Evolutionary conservation across 2,329 filamentous ascomycete species (phyloP).

Genomic region (Trichoderma oligosporum): DNA sequence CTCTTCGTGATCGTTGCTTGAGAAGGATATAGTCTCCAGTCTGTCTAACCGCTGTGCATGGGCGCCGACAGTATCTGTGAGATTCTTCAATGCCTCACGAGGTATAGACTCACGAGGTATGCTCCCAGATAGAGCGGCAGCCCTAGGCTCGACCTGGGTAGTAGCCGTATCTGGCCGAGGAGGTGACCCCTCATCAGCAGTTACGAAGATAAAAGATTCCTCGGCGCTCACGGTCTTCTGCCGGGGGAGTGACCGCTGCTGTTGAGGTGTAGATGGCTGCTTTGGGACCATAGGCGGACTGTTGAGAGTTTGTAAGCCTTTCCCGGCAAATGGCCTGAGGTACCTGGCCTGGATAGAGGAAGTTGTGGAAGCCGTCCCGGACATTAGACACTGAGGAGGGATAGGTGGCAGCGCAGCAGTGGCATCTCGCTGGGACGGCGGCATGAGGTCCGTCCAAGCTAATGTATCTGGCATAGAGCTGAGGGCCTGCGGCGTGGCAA

Average conservation of each 20-base stretch:
- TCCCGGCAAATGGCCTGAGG: slow-evolving; percentile 53
- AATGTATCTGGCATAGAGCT: slow-evolving; percentile 54
- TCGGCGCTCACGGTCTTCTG: slow-evolving; percentile 22
- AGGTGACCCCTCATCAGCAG: slow-evolving; percentile 21
- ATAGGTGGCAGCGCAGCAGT: slow-evolving; percentile 41
- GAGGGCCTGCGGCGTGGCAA: slow-evolving; percentile 30
- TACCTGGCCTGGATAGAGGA: slow-evolving; percentile 50
- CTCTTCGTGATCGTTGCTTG: slow-evolving; percentile 62
- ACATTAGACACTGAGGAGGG: slow-evolving; percentile 49
- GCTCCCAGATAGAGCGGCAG: neutral
- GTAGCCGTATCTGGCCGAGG: slow-evolving; percentile 24
- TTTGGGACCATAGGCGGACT: slow-evolving; percentile 26
- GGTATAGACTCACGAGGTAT: slow-evolving; percentile 24
- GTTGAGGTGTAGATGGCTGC: neutral
- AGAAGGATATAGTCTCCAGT: slow-evolving; percentile 68
- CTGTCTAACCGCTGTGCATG: slow-evolving; percentile 64
- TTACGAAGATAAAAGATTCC: slow-evolving; percentile 28
- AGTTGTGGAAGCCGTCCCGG: slow-evolving; percentile 51
- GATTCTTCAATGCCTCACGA: slow-evolving; percentile 40
- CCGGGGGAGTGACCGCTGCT: slow-evolving; percentile 13
- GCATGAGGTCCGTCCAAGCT: slow-evolving; percentile 45
- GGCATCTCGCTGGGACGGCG: slow-evolving; percentile 39
- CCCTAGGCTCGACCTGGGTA: slow-evolving; percentile 31
- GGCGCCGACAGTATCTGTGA: slow-evolving; percentile 52
- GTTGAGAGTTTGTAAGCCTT: slow-evolving; percentile 52